Conservation (phyloP, 208 protist genomes). For the Acanthamoeba culbertsoni region DNA sequence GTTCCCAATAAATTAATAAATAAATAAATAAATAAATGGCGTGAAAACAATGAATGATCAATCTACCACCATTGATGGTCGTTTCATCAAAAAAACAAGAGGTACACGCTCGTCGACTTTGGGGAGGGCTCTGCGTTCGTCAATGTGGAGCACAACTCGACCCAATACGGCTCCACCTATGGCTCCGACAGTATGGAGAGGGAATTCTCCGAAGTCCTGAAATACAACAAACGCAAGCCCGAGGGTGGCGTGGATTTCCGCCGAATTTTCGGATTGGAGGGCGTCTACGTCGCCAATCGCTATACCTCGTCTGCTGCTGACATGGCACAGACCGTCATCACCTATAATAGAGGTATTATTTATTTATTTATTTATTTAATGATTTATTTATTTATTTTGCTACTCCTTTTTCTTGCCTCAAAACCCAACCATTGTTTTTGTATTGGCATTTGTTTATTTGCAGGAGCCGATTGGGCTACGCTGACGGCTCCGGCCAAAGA, state of each 20-base stretch:
- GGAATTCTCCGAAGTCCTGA: not conserved
- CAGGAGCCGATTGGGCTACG: not conserved
- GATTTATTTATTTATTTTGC: not conserved
- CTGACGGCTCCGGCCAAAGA: not conserved
- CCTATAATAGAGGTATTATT: slow-evolving; percentile 7
- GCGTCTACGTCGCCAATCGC: slow-evolving; percentile 36
- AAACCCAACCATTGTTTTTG: too few species aligned
- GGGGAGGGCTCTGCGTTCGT: not conserved
- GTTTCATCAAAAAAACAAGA: too few species aligned
- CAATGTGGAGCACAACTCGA: not conserved
- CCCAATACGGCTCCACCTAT: not conserved
- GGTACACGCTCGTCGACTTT: not conserved
- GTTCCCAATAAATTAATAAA: too few species aligned
- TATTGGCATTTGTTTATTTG: too few species aligned
- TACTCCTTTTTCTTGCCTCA: too few species aligned
- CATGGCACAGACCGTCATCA: not conserved
- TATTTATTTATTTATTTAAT: not conserved
- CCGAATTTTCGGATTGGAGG: not conserved
- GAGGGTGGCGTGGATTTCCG: not conserved
- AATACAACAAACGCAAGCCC: not conserved
- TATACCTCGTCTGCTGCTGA: not conserved
- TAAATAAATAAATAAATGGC: too few species aligned
- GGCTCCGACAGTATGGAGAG: not conserved
- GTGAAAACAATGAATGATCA: too few species aligned
- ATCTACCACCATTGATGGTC: too few species aligned